Percentiles rank a stretch among this genome's conserved stretches.
phyloP scores from a whole-genome alignment of 2,329 filamentous ascomycete species.

The Arthrinium puccinioides region DNA sequence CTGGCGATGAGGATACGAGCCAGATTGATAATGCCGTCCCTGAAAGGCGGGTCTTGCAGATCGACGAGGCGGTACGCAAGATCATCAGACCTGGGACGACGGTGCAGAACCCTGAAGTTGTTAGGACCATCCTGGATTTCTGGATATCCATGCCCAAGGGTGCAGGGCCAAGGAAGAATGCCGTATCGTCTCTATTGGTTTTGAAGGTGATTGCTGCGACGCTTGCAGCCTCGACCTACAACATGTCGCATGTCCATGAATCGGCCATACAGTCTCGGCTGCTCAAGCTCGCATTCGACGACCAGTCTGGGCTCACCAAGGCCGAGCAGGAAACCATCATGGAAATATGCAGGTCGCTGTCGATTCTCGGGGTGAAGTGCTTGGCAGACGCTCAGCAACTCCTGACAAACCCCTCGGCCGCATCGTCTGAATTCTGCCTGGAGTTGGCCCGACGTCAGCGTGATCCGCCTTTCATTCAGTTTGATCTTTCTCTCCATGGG shows the following conservation, averaged over 20 bases:
- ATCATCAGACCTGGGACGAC: slow-evolving; percentile 44
- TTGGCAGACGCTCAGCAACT: slow-evolving; percentile 81
- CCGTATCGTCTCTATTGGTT: slow-evolving; percentile 52
- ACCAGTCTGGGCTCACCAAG: slow-evolving; percentile 40
- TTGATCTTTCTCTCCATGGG: slow-evolving; percentile 82
- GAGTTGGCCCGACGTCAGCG: slow-evolving; percentile 67
- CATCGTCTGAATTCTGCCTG: slow-evolving; percentile 62
- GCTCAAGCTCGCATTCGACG: slow-evolving; percentile 52
- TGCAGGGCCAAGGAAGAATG: slow-evolving; percentile 32
- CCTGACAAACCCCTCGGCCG: slow-evolving; percentile 41
- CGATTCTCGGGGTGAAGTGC: slow-evolving; percentile 68
- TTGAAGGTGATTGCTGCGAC: slow-evolving; percentile 56
- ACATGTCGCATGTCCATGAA: slow-evolving; percentile 63
- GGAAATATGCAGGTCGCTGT: slow-evolving; percentile 60
- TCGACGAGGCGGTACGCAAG: slow-evolving; percentile 34
- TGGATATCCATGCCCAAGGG: slow-evolving; percentile 55
- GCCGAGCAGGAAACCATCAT: slow-evolving; percentile 54
- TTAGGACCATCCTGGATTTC: slow-evolving; percentile 53
- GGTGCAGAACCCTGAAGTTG: slow-evolving; percentile 55
- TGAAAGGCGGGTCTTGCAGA: slow-evolving; percentile 15
- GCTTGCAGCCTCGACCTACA: slow-evolving; percentile 56
- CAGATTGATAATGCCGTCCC: slow-evolving; percentile 15
- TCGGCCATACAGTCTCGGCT: slow-evolving; percentile 64
- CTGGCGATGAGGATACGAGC: slow-evolving; percentile 5
- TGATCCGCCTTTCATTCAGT: slow-evolving; percentile 81